These are phyloP conservation scores for Metschnikowia lachancei DNA, from an alignment of 805 yeast species.

Conservation along the genomic window DNA sequence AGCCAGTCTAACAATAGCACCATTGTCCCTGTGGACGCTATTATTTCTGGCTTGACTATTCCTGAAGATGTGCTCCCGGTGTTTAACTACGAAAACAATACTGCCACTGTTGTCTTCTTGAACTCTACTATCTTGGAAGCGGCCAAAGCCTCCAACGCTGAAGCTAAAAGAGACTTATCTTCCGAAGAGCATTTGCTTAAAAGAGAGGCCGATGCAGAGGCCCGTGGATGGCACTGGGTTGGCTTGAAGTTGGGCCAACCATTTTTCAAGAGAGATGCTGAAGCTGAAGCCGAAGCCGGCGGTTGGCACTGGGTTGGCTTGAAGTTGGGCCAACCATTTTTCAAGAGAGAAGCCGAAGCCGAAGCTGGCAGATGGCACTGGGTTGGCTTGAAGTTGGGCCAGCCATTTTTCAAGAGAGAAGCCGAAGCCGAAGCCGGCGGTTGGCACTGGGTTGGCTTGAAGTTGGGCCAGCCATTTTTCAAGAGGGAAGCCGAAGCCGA, in stretches of 20 bases:
- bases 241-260: no score
- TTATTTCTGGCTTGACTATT: conserved; percentile 14
- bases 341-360: conserved; percentile 16
- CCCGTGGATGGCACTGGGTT: no score
- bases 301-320: no score
- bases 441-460: conserved; percentile 8
- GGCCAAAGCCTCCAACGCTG: conserved; percentile 13
- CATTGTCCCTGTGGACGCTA: conserved; percentile 17
- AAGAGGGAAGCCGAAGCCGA: conserved; percentile 17
- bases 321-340: not conserved
- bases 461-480: not conserved
- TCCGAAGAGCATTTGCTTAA: conserved; percentile 5
- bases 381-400: conserved; percentile 1
- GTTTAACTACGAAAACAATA: conserved; percentile 12
- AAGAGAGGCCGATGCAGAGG: conserved; percentile 16
- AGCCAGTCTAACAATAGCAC: conserved; percentile 6
- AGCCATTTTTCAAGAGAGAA: conserved; percentile 15
- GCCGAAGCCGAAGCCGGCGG: conserved; percentile 12
- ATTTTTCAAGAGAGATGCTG: conserved; percentile 19
- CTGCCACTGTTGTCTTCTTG: conserved; percentile 16
- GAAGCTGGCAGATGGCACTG: conserved; percentile 5
- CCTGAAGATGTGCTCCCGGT: conserved; percentile 16
- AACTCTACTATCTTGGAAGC: conserved; percentile 19
- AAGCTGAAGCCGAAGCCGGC: not conserved
- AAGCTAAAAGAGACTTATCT: conserved; percentile 3